These are phyloP conservation scores for Gymnopus androsaceus DNA, from an alignment of 1,284 basidiomycete species.

Conservation along the genomic window DNA sequence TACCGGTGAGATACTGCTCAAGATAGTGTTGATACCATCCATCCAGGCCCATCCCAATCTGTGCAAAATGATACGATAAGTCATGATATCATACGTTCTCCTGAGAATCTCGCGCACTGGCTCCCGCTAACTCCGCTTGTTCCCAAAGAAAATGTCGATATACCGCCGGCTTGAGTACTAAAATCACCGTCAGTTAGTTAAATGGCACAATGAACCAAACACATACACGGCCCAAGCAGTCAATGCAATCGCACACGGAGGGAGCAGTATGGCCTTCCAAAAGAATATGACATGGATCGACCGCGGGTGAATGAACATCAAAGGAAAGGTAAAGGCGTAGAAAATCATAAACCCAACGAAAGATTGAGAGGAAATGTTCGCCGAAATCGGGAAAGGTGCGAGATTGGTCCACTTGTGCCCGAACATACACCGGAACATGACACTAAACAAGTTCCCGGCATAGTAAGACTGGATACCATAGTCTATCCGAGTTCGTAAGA, in stretches of 20 bases:
- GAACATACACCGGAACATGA: conserved; percentile 11
- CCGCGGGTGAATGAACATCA: conserved; percentile 13
- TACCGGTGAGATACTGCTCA: conserved; percentile 13
- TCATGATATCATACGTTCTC: no score
- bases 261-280: conserved; percentile 6
- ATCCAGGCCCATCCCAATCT: conserved; percentile 14
- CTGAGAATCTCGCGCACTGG: neutral
- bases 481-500: neutral
- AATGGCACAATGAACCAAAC: neutral
- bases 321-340: conserved; percentile 6
- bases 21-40: conserved; percentile 10
- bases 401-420: conserved; percentile 10
- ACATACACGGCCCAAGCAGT: conserved; percentile 11
- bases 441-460: conserved; percentile 5
- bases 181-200: neutral
- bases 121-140: conserved; percentile 2
- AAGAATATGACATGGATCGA: conserved; percentile 4
- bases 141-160: conserved; percentile 1
- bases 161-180: conserved; percentile 6
- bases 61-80: neutral
- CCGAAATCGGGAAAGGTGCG: conserved; percentile 11
- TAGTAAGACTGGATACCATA: conserved; percentile 13
- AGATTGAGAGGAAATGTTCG: conserved; percentile 8
- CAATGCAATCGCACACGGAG: conserved; percentile 10
- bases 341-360: conserved; percentile 12